Evolutionary conservation across 2,329 filamentous ascomycete species (phyloP), one percentile per base, ranked within the genome.

Genomic region (Cladosporium sp.): DNA sequence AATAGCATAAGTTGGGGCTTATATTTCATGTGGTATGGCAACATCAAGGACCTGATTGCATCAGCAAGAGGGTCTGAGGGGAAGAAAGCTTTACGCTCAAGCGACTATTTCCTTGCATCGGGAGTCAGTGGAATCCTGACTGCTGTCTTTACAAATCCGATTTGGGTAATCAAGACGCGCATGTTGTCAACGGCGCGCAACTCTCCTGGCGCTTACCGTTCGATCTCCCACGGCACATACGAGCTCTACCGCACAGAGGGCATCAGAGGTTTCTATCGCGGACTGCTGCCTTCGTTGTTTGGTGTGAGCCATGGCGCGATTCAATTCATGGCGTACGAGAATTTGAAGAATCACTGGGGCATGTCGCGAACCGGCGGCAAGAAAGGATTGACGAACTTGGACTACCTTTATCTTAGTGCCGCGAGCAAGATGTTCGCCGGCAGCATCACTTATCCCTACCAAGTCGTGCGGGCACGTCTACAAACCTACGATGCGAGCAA

Each of bases 141-240:
- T 1, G 86, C 91, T 41, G 73, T 88, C 31, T 77, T 92, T 59
- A 97, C 93, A 31, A 97, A 97, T 68, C 93, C 93, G 2, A 85
- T 98, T 62, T 98, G 93, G 93, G 93, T 98, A 2, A 83, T 98
- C 68, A 97, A 97, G 76, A 97, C 92, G 8, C 86, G 93, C 58
- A 97, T 98, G 90, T 77, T 97, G 19, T 89, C 90, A 31, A 91
- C 88, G 3, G 88, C 93, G 59, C 81, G 82, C 46, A 77, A 81
- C 51, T 78, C 83, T 5, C 80, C 78, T 2, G 89, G 89, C 11
- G 93, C 92, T 1, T 98, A 98, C 70, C 78, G 81, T 13, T 85
- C 82, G 59, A 88, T 96, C 76, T 73, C 77, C 59, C 78, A 84
- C 45, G 93, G 93, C 28, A 80, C 84, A 2, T 70, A 69, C 35